Evolutionary conservation across 2,329 filamentous ascomycete genomes (phyloP).

Genomic region (Beauveria rudraprayagi): DNA sequence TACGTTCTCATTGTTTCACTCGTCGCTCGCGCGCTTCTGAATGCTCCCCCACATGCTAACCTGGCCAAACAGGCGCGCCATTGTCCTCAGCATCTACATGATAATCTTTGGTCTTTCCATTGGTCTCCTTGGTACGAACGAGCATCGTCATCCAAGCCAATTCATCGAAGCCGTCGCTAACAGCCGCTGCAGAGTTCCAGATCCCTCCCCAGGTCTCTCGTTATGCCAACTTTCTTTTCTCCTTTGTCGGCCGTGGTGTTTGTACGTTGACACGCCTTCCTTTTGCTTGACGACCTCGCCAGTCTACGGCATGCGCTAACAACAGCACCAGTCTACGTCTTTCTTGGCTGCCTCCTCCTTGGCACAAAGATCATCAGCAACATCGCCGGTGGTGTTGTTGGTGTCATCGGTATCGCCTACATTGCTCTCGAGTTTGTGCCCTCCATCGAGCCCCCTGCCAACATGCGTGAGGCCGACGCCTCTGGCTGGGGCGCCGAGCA

Average conservation of each 20-base stretch:
- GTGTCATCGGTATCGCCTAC: conserved; percentile 71
- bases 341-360: conserved; percentile 80
- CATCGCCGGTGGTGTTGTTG: conserved; percentile 71
- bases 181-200: conserved; percentile 62
- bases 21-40: not conserved
- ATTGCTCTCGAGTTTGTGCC: conserved; percentile 66
- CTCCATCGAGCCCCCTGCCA: conserved; percentile 70
- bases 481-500: conserved; percentile 71
- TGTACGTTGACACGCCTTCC: conserved; percentile 57
- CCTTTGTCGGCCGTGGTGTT: conserved; percentile 87
- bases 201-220: conserved; percentile 86
- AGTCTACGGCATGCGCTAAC: conserved; percentile 2
- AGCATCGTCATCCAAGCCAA: not conserved
- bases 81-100: conserved; percentile 79
- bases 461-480: conserved; percentile 68
- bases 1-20: conserved; percentile 33
- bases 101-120: conserved; percentile 82
- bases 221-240: conserved; percentile 97
- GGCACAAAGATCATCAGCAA: conserved; percentile 58
- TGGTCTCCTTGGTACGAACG: conserved; percentile 49
- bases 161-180: conserved; percentile 16
- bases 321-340: conserved; percentile 72
- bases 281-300: too few relatives aligned
- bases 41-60: conserved; percentile 14
- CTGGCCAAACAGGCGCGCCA: conserved; percentile 27